Evolutionary conservation across 345 rosid genomes (phyloP), one percentile per base, ranked within the genome.

Genomic region (Euclidium syriacum): DNA sequence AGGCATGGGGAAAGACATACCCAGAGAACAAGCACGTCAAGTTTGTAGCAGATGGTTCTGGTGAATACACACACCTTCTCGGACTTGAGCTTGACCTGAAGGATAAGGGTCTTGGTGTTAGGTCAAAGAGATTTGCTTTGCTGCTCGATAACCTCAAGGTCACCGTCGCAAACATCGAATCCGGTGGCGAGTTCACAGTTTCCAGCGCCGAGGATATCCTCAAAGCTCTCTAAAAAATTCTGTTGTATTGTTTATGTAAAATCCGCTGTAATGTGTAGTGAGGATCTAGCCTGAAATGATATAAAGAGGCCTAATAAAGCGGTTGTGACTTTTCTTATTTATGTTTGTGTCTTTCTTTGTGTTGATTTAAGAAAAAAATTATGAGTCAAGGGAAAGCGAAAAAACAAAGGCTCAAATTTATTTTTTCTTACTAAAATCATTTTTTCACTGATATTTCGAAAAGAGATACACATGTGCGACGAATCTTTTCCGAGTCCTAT

Each of bases 1-100:
- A 90, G 75, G 97, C 95, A 2, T 94, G 99, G 99, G 83, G 96
- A 3, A 90, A 94, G 59, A 85, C 97, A 10, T 90, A 57, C 82
- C 95, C 97, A 0, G 96, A 85, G 73, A 94, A 94, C 88, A 85
- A 84, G 78, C 76, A 86, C 15, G 96, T 90, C 19, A 94, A 85
- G 80, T 94, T 94, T 75, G 73, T 94, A 8, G 96, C 92, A 1
- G 97, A 94, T 57, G 99, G 99, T 8, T 84, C 99, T 0, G 97
- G 80, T 5, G 84, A 71, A 3, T 94, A 85, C 86, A 90, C 96
- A 33, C 81, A 84, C 4, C 83, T 87, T 26, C 88, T 94, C 18
- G 97, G 96, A 32, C 91, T 90, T 10, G 95, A 94, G 90, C 99
- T 87, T 52, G 97, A 94, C 73, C 74, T 94, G 1, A 52, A 69